Percentiles rank a stretch among this genome's conserved stretches.
Conservation (phyloP, 176 grass and related monocot species). For the Carex kokanica region DNA sequence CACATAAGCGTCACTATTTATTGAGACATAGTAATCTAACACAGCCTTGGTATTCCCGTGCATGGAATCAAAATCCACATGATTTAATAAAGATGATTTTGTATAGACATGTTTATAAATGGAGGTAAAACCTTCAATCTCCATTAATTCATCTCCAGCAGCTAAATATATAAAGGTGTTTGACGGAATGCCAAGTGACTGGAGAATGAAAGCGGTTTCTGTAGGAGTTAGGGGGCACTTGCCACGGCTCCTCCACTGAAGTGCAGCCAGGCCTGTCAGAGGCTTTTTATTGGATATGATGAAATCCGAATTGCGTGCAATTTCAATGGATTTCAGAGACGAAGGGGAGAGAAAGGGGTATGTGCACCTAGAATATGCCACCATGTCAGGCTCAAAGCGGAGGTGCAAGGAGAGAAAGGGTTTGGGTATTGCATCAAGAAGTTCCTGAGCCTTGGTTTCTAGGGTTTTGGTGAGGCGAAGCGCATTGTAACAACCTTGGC, state of each 20-base stretch:
- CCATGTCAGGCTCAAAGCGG: conserved; percentile 98
- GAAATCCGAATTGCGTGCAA: conserved; percentile 40
- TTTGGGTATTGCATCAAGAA: conserved; percentile 75
- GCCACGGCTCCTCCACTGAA: conserved; percentile 70
- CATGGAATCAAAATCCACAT: conserved; percentile 81
- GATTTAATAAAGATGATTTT: conserved; percentile 60
- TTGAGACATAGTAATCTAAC: conserved; percentile 92
- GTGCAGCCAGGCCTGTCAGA: conserved; percentile 59
- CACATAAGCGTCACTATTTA: conserved; percentile 72
- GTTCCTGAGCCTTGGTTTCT: conserved; percentile 53
- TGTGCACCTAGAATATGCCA: conserved; percentile 66
- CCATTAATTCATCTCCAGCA: conserved; percentile 85
- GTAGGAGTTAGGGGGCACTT: conserved; percentile 87
- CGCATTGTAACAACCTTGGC: conserved; percentile 86
- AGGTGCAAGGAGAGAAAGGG: conserved; percentile 91
- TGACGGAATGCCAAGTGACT: conserved; percentile 60
- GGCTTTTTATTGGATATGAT: conserved; percentile 49
- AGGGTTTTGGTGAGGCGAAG: conserved; percentile 64
- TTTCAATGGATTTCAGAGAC: conserved; percentile 68
- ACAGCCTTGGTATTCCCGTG: conserved; percentile 95
- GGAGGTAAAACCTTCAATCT: conserved; percentile 68
- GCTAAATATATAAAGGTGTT: conserved; percentile 77
- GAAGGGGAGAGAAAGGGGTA: conserved; percentile 60
- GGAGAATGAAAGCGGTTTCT: conserved; percentile 89
- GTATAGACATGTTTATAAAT: conserved; percentile 70